Percentiles rank a stretch among this genome's conserved stretches.
These are phyloP conservation scores for Rhizophora apiculata DNA, from an alignment of 345 rosid species.

Conservation along the genomic window DNA sequence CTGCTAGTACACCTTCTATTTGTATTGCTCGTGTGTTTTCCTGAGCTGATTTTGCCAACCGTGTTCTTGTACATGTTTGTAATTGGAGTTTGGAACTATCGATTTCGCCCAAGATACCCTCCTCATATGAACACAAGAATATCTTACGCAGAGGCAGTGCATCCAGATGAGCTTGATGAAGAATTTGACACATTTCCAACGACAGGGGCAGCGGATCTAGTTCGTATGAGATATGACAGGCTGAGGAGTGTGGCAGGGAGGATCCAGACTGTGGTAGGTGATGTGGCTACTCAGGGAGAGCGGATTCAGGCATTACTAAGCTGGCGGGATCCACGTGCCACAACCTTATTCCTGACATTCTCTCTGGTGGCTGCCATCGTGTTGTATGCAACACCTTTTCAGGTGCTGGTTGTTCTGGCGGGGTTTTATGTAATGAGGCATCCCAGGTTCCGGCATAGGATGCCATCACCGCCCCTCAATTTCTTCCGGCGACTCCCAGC, in stretches of 20 bases:
- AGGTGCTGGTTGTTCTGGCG: conserved; percentile 22
- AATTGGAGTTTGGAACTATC: conserved; percentile 30
- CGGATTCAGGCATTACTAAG: conserved; percentile 25
- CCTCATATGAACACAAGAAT: conserved; percentile 31
- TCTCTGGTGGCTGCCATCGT: conserved; percentile 25
- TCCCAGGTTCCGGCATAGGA: conserved; percentile 28
- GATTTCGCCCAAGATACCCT: conserved; percentile 25
- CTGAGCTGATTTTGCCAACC: conserved; percentile 28
- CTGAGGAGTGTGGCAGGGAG: conserved; percentile 31
- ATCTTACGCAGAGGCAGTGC: conserved; percentile 27
- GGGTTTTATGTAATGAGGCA: conserved; percentile 29
- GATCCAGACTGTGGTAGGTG: conserved; percentile 33
- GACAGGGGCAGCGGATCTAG: conserved; percentile 16
- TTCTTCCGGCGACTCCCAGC: conserved; percentile 36
- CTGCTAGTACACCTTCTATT: conserved; percentile 27
- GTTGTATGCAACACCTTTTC: conserved; percentile 26
- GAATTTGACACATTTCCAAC: conserved; percentile 32
- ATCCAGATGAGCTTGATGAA: conserved; percentile 30
- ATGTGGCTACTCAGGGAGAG: conserved; percentile 32
- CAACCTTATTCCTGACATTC: conserved; percentile 19
- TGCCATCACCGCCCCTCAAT: conserved; percentile 24
- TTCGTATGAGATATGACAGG: conserved; percentile 29
- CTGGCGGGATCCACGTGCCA: conserved; percentile 34
- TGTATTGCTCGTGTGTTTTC: conserved; percentile 26
- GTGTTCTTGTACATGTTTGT: conserved; percentile 28